A percentile compares a stretch with the other conserved stretches of the same genome.
These are phyloP conservation scores for Poteriospumella lacustris DNA, from an alignment of 108 stramenopile species.

Conservation along the genomic window DNA sequence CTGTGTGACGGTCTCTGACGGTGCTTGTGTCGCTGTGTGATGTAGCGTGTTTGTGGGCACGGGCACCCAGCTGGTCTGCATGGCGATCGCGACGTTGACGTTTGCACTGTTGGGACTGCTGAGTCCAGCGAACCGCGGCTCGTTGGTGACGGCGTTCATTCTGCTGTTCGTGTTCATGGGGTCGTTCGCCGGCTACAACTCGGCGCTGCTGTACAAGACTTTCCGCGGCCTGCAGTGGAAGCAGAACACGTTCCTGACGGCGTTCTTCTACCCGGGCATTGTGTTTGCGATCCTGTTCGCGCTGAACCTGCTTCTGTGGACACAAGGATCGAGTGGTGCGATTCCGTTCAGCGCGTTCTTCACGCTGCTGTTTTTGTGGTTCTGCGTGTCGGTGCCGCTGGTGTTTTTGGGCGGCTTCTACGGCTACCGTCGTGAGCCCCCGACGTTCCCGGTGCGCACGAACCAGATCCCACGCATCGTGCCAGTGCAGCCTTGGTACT, in stretches of 20 bases:
- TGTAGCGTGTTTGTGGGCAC: constrained; percentile 70
- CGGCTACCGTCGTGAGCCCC: constrained; percentile 72
- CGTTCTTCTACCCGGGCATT: constrained; percentile 55
- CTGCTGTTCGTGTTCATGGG: constrained; percentile 92
- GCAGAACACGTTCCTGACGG: constrained; percentile 86
- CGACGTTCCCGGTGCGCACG: constrained; percentile 77
- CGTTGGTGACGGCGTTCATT: constrained; percentile 89
- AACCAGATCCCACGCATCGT: constrained; percentile 68
- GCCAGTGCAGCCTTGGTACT: constrained; percentile 20
- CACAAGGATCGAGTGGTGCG: constrained; percentile 81
- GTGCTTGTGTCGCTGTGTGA: not conserved
- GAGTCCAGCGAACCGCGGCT: constrained; percentile 88
- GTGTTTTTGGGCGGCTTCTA: constrained; percentile 91
- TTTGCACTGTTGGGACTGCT: constrained; percentile 91
- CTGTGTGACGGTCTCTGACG: too few relatives aligned
- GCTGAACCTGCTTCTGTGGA: constrained; percentile 70
- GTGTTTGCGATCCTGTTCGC: constrained; percentile 55
- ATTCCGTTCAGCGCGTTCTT: constrained; percentile 81
- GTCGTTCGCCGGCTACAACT: constrained; percentile 76
- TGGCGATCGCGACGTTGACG: constrained; percentile 75
- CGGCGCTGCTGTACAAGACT: constrained; percentile 91
- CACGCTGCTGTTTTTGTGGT: constrained; percentile 60
- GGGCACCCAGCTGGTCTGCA: constrained; percentile 79
- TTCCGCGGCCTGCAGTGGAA: constrained; percentile 93
- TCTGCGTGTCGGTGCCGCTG: constrained; percentile 66